phyloP scores from a whole-genome alignment of 1,284 basidiomycete genomes.

The Somion occarium region DNA sequence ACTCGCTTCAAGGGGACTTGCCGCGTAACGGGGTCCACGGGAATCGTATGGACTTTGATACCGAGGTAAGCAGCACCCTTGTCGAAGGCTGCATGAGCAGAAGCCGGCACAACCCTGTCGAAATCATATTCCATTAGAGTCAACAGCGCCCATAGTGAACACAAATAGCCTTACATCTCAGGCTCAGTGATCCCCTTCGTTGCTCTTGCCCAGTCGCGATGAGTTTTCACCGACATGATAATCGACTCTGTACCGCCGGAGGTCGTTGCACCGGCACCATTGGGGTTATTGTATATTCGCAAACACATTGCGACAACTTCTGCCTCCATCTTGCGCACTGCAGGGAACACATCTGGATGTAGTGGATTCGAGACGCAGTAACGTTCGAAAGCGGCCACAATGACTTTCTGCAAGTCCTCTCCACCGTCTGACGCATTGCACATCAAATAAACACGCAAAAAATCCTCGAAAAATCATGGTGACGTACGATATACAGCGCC shows the following conservation, averaged over 20 bases:
- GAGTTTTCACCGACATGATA: conserved; percentile 89
- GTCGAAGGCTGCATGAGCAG: conserved; percentile 94
- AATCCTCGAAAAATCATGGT: background rate
- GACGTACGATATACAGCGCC: conserved; percentile 85
- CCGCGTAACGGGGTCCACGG: conserved; percentile 80
- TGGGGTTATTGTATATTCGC: conserved; percentile 79
- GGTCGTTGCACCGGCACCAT: conserved; percentile 88
- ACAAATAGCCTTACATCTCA: conserved; percentile 67
- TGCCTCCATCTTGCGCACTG: conserved; percentile 95
- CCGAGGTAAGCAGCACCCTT: conserved; percentile 89
- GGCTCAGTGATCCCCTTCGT: conserved; percentile 89
- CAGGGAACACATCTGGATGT: conserved; percentile 95
- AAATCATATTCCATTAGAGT: conserved; percentile 9
- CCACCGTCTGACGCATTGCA: conserved; percentile 66
- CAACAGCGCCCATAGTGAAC: background rate
- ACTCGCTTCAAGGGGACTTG: conserved; percentile 78
- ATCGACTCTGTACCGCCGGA: conserved; percentile 97
- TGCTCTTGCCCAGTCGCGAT: conserved; percentile 87
- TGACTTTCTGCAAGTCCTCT: conserved; percentile 70
- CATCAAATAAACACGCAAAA: background rate
- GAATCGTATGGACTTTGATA: conserved; percentile 89
- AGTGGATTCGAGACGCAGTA: conserved; percentile 87
- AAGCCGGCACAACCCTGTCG: conserved; percentile 74
- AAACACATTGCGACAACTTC: conserved; percentile 96
- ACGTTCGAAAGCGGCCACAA: conserved; percentile 64